Evolutionary conservation across 1,284 basidiomycete genomes (phyloP), one percentile per base, ranked within the genome.

Genomic region (Trichosporon sp.): DNA sequence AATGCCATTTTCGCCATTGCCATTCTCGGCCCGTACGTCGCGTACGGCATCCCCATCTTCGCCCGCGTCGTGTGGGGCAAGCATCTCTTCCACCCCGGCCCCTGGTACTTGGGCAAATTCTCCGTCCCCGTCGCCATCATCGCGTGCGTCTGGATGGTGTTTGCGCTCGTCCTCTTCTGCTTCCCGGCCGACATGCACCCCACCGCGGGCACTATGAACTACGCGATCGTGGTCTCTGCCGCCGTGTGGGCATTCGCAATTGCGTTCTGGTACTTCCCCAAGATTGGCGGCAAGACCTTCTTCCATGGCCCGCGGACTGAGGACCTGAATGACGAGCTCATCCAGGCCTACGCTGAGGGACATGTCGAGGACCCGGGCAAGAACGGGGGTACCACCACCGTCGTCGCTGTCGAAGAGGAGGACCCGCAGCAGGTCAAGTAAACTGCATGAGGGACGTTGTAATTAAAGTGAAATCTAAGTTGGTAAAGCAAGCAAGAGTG

Each of bases 1-100:
- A 81, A 78, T 64, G 81, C 81, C 54, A 82, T 82, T 70, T 82
- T 82, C 66, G 74, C 79, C 4, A 67, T 82, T 21, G 78, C 79
- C 37, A 79, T 82, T 67, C 68, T 81, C 32, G 80, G 79, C 14
- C 46, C 66, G 10, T 71, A 80, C 66, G 76, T 77, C 59, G 79
- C 79, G 1, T 81, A 82, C 71, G 76, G 67, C 32, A 80, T 78
- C 46, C 81, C 81, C 32, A 82, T 82, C 68, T 77, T 75, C 43
- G 75, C 77, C 31, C 78, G 79, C n/a, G 68, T 81, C 11, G 51
- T 79, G 32, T 78, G 77, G 75, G 74, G 74, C 35, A 70, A 74
- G 54, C 64, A 71, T n/a, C 67, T 68, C 16, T 81, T 81, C 72
- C 43, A 73, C 61, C 80, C 78, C 6, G 81, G 81, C 2, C 81